Percentiles rank a stretch among this genome's conserved stretches.
phyloP scores from a whole-genome alignment of 257 asterid species.

The Nicotiana undulata region DNA sequence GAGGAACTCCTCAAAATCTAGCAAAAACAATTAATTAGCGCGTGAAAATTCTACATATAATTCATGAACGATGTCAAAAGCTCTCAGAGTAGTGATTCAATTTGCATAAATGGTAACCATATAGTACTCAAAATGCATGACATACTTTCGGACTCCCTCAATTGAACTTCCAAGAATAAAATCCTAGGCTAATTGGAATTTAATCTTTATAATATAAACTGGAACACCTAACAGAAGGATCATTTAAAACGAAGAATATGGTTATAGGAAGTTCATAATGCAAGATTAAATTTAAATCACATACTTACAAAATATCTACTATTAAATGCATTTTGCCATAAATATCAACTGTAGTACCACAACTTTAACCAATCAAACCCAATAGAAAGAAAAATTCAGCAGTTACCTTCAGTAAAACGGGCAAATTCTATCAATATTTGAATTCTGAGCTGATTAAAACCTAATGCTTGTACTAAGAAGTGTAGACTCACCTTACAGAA shows the following conservation, averaged over 20 bases:
- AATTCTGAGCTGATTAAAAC: not conserved
- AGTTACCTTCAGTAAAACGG: not conserved
- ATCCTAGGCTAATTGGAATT: not conserved
- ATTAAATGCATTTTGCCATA: not conserved
- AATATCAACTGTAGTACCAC: not conserved
- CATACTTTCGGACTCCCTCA: not conserved
- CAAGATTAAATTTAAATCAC: not conserved
- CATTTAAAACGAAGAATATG: not conserved
- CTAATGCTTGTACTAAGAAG: not conserved
- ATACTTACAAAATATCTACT: not conserved
- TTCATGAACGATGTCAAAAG: not conserved
- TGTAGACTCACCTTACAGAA: not conserved
- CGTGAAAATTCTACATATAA: not conserved
- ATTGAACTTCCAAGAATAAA: not conserved
- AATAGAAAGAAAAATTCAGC: not conserved
- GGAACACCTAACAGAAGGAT: not conserved
- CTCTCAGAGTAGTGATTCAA: not conserved
- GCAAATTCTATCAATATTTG: not conserved
- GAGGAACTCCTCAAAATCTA: slow-evolving; percentile 13
- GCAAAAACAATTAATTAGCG: slow-evolving; percentile 9
- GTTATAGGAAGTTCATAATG: not conserved
- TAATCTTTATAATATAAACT: not conserved
- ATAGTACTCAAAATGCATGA: not conserved
- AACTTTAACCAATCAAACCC: not conserved
- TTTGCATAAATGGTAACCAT: not conserved